Evolutionary conservation across 2,329 filamentous ascomycete species (phyloP).

Genomic region (Ploettnerulaceae sp.): DNA sequence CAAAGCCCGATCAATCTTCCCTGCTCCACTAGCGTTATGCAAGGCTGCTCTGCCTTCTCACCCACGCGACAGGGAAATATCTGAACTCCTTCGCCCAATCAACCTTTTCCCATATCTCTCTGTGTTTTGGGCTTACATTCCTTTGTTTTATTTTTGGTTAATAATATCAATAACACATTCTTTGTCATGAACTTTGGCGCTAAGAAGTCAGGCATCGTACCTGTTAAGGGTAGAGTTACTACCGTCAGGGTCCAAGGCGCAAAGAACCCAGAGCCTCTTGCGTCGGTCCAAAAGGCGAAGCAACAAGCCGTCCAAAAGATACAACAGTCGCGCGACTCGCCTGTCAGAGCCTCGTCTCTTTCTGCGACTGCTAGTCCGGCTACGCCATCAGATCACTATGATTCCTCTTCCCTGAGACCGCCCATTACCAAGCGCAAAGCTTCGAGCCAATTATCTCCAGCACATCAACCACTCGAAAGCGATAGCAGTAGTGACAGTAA

Average conservation of each 20-base stretch:
- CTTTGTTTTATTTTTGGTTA: background rate
- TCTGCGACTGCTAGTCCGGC: conserved; percentile 5
- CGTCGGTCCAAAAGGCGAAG: conserved; percentile 4
- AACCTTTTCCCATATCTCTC: background rate
- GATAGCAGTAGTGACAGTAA: conserved; percentile 17
- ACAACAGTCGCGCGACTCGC: background rate
- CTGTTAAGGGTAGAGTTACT: background rate
- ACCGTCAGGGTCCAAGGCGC: background rate
- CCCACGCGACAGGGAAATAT: too few species aligned
- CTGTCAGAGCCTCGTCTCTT: conserved; percentile 3
- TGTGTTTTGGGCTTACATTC: background rate
- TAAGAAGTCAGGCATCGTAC: conserved; percentile 2
- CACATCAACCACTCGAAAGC: conserved; percentile 16
- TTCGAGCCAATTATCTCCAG: conserved; percentile 20
- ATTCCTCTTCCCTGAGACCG: conserved; percentile 11
- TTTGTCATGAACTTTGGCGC: conserved; percentile 1
- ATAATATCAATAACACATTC: background rate
- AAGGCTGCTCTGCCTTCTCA: background rate
- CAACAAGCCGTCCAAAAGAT: background rate
- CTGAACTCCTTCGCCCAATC: background rate
- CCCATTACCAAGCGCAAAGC: conserved; percentile 22
- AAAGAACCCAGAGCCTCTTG: conserved; percentile 5
- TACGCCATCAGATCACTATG: conserved; percentile 7
- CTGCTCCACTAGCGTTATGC: background rate
- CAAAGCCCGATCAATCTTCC: background rate